These are phyloP conservation scores for Barnettozyma pratensis DNA, from an alignment of 805 yeast genomes.

Conservation along the genomic window DNA sequence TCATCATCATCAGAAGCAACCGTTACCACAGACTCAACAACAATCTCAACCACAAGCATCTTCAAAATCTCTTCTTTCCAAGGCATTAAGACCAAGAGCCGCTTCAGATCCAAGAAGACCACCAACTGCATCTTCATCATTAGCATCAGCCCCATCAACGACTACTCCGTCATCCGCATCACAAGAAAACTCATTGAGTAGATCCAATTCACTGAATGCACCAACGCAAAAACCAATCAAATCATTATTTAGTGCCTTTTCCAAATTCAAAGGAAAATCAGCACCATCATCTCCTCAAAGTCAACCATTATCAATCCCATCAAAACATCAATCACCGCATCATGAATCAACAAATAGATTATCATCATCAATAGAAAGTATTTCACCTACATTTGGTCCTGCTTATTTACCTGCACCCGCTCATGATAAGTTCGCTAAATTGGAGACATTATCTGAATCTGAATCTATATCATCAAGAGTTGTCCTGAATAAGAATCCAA, in stretches of 20 bases:
- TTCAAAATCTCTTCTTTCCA: slow-evolving; percentile 18
- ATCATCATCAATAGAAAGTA: slow-evolving; percentile 12
- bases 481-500: slow-evolving; percentile 41
- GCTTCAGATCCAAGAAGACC: slow-evolving; percentile 19
- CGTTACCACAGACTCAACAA: slow-evolving; percentile 3
- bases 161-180: not conserved
- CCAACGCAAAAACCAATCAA: slow-evolving; percentile 20
- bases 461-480: slow-evolving; percentile 23
- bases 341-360: not conserved
- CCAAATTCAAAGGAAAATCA: slow-evolving; percentile 22
- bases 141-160: not conserved
- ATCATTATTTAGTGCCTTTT: slow-evolving; percentile 27
- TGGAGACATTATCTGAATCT: slow-evolving; percentile 3
- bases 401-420: slow-evolving; percentile 3
- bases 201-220: slow-evolving; percentile 18
- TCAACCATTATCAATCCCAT: slow-evolving; percentile 17
- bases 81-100: slow-evolving; percentile 23
- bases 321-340: not conserved
- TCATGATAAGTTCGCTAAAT: slow-evolving; percentile 5
- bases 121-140: slow-evolving; percentile 1
- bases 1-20: slow-evolving; percentile 2
- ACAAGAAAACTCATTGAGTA: slow-evolving; percentile 4
- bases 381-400: slow-evolving; percentile 13
- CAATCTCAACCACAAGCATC: slow-evolving; percentile 6
- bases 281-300: slow-evolving; percentile 17